Conservation (phyloP, 768 basidiomycete genomes). For the Fibroporia radiculosa region DNA sequence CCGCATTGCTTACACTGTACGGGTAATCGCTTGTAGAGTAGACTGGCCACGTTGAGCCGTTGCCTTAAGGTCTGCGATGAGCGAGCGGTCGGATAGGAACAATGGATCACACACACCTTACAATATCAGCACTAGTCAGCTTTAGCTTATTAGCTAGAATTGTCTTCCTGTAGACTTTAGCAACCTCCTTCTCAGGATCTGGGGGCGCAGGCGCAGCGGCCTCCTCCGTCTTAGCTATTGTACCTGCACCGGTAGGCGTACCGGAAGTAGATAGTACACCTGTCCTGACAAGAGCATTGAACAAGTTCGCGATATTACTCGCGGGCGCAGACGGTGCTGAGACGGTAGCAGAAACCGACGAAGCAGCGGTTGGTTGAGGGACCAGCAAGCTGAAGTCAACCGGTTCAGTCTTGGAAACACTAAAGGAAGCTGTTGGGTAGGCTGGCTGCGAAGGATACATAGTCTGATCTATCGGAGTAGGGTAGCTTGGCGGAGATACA, state of each 20-base stretch:
- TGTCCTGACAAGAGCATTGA: constrained; percentile 69
- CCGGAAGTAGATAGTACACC: constrained; percentile 58
- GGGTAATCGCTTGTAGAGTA: constrained; percentile 70
- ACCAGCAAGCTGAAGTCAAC: constrained; percentile 24
- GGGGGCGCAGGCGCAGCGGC: constrained; percentile 20
- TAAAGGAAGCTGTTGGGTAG: constrained; percentile 4
- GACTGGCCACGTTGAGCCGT: constrained; percentile 50
- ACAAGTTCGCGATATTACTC: constrained; percentile 46
- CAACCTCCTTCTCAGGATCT: constrained; percentile 39
- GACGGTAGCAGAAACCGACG: constrained; percentile 18
- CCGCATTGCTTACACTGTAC: constrained; percentile 93
- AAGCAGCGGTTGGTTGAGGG: constrained; percentile 16
- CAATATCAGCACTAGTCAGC: constrained; percentile 62
- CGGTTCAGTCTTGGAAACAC: constrained; percentile 23
- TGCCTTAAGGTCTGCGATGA: constrained; percentile 40
- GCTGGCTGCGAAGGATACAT: constrained; percentile 18
- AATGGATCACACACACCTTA: constrained; percentile 64
- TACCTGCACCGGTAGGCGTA: constrained; percentile 44
- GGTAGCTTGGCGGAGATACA: constrained; percentile 20
- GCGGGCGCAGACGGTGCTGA: constrained; percentile 15
- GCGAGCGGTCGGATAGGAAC: too few relatives aligned
- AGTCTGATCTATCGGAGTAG: constrained; percentile 22
- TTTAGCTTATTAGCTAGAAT: constrained; percentile 55
- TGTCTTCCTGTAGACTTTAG: constrained; percentile 49
- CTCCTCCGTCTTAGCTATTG: constrained; percentile 31